Percentiles rank a stretch among this genome's conserved stretches.
These are phyloP conservation scores for Penicillium taxi DNA, from an alignment of 495 filamentous ascomycete genomes.

Conservation along the genomic window DNA sequence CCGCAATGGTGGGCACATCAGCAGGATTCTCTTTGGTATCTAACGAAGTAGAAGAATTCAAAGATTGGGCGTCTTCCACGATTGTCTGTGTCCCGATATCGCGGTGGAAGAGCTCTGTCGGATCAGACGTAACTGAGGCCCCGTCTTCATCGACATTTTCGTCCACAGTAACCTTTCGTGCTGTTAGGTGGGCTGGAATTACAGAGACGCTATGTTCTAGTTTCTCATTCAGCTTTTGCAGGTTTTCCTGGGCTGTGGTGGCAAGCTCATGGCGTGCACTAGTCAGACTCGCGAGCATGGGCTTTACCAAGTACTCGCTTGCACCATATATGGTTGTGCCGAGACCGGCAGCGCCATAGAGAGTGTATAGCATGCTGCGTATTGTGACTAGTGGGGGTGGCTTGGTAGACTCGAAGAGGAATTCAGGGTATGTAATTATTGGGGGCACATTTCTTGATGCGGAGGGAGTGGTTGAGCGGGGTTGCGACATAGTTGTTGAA, in stretches of 20 bases:
- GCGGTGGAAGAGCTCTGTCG: constrained; percentile 83
- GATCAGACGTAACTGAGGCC: constrained; percentile 50
- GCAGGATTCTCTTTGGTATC: constrained; percentile 5
- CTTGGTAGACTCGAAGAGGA: constrained; percentile 57
- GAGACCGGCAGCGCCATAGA: constrained; percentile 66
- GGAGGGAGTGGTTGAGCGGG: constrained; percentile 17
- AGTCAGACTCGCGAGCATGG: constrained; percentile 71
- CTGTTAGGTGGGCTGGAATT: constrained; percentile 40
- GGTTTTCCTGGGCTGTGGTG: constrained; percentile 52
- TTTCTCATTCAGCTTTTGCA: constrained; percentile 62
- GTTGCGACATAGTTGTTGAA: constrained; percentile 12
- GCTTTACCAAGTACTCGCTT: constrained; percentile 69
- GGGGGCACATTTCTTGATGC: constrained; percentile 54
- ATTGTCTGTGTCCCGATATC: constrained; percentile 85
- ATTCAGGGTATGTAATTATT: constrained; percentile 97
- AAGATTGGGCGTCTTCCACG: constrained; percentile 33
- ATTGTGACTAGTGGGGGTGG: constrained; percentile 75
- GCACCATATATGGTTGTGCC: constrained; percentile 71
- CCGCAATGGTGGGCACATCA: constrained; percentile 20
- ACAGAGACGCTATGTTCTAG: constrained; percentile 65
- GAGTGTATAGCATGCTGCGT: constrained; percentile 61
- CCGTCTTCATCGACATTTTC: constrained; percentile 27
- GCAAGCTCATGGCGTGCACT: constrained; percentile 76
- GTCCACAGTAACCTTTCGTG: constrained; percentile 16
- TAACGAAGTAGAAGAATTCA: constrained; percentile 2